phyloP scores from a whole-genome alignment of 2,329 filamentous ascomycete species.

The Hypoxylon sp. region DNA sequence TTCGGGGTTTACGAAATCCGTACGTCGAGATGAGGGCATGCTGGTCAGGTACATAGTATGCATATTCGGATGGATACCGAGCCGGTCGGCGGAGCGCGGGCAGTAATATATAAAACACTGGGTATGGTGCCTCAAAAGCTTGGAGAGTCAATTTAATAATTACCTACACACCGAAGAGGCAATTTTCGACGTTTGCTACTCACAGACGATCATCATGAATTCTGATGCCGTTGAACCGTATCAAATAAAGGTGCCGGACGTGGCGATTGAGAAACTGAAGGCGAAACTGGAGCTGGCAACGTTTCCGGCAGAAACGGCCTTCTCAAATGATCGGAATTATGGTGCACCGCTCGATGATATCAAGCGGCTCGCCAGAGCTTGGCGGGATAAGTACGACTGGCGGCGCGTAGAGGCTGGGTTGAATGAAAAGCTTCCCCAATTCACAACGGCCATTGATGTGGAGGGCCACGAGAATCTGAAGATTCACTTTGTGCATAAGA shows the following conservation, averaged over 20 bases:
- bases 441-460: constrained; percentile 65
- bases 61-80: neutral
- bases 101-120: neutral
- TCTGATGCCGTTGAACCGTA: constrained; percentile 32
- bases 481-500: constrained; percentile 73
- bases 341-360: constrained; percentile 73
- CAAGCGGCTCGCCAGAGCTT: constrained; percentile 70
- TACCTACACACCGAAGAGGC: neutral
- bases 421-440: constrained; percentile 72
- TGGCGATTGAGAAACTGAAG: constrained; percentile 35
- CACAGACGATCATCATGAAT: constrained; percentile 10
- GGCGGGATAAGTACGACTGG: constrained; percentile 74
- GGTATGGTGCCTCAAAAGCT: neutral
- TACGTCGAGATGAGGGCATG: neutral
- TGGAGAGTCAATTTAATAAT: neutral
- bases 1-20: neutral
- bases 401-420: constrained; percentile 69
- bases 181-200: neutral
- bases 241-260: constrained; percentile 42
- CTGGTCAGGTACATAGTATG: neutral
- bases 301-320: constrained; percentile 37
- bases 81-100: neutral
- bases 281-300: constrained; percentile 38
- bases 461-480: constrained; percentile 71
- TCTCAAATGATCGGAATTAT: constrained; percentile 67